A percentile compares a stretch with the other conserved stretches of the same genome.
Conservation (phyloP, 768 basidiomycete species). For the Baorangia bicolor region DNA sequence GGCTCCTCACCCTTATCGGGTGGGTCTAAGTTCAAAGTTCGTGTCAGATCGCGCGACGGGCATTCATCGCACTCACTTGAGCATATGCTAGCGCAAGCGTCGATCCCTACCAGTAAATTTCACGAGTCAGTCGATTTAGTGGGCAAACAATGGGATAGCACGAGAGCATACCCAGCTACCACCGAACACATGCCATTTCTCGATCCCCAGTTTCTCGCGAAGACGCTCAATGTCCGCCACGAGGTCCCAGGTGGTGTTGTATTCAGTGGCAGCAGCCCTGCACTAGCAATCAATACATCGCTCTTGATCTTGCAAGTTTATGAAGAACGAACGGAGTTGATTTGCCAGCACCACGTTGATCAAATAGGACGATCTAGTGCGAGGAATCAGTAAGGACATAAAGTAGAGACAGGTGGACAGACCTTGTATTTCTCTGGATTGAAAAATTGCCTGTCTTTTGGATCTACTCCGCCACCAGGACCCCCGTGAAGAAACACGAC, state of each 20-base stretch:
- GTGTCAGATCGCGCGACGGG: background rate
- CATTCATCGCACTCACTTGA: conserved; percentile 47
- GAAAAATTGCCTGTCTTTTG: conserved; percentile 75
- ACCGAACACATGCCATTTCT: conserved; percentile 94
- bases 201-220: conserved; percentile 69
- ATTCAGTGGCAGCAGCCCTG: conserved; percentile 71
- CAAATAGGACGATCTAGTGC: conserved; percentile 75
- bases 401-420: background rate
- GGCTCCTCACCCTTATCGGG: conserved; percentile 74
- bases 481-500: conserved; percentile 86
- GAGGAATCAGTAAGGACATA: background rate
- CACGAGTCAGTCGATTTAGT: background rate
- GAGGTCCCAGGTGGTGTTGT: conserved; percentile 94
- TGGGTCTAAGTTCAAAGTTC: conserved; percentile 50
- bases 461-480: conserved; percentile 74
- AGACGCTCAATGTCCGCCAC: conserved; percentile 88
- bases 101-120: conserved; percentile 55
- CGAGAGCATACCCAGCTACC: conserved; percentile 79
- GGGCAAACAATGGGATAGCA: background rate
- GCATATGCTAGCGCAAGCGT: conserved; percentile 86
- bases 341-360: conserved; percentile 88
- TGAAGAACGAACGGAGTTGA: conserved; percentile 67
- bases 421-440: conserved; percentile 85
- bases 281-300: conserved; percentile 3
- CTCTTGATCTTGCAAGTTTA: background rate